Conservation (phyloP, 805 yeast species). For the Schizosaccharomyces cryophilus region DNA sequence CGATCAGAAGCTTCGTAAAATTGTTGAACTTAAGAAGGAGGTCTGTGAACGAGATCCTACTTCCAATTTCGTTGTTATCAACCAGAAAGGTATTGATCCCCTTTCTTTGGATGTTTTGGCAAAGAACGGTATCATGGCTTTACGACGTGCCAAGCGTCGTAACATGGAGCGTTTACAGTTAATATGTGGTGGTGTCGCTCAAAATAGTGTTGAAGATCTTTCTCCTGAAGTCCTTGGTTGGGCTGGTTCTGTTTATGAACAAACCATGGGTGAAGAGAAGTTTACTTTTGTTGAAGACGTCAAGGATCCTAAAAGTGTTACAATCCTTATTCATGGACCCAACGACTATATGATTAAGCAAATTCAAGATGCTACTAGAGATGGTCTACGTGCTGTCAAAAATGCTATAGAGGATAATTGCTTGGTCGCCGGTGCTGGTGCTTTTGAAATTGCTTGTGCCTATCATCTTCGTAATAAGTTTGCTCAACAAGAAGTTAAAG, state of each 20-base stretch:
- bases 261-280: conserved; percentile 88
- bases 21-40: conserved; percentile 75
- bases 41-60: conserved; percentile 57
- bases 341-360: conserved; percentile 72
- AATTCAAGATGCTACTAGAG: conserved; percentile 91
- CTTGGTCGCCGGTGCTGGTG: conserved; percentile 92
- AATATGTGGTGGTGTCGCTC: conserved; percentile 93
- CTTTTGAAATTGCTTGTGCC: conserved; percentile 68
- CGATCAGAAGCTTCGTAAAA: conserved; percentile 74
- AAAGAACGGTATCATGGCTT: conserved; percentile 72
- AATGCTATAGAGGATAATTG: conserved; percentile 68
- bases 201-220: conserved; percentile 86
- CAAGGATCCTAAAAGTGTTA: conserved; percentile 70
- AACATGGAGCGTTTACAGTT: conserved; percentile 96
- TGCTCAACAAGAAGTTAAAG: conserved; percentile 40
- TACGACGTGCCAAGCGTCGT: conserved; percentile 95
- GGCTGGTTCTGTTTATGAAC: conserved; percentile 79
- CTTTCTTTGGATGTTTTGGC: conserved; percentile 89
- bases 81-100: conserved; percentile 97
- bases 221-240: conserved; percentile 56
- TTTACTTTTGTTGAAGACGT: conserved; percentile 81
- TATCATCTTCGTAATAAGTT: conserved; percentile 32
- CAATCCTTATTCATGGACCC: conserved; percentile 81
- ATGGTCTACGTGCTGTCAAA: conserved; percentile 84
- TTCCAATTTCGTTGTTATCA: conserved; percentile 74